A percentile compares a stretch with the other conserved stretches of the same genome.
These are phyloP conservation scores for Neurospora sp. DNA, from an alignment of 495 filamentous ascomycete genomes.

Conservation along the genomic window DNA sequence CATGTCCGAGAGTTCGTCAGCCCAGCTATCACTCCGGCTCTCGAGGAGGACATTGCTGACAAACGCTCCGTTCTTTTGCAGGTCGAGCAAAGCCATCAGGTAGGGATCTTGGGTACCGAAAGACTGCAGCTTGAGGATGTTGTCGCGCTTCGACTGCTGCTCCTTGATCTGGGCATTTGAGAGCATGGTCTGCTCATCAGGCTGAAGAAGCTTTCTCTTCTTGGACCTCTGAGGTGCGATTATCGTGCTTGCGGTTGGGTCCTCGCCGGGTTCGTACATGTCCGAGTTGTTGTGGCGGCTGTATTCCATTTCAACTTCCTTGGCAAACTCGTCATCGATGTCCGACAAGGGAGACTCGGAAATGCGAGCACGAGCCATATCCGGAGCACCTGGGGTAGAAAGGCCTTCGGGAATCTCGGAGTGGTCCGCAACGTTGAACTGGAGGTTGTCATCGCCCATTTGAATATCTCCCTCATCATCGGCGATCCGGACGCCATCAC, in stretches of 20 bases:
- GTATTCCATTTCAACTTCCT: slow-evolving; percentile 43
- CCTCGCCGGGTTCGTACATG: slow-evolving; percentile 48
- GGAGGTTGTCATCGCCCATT: slow-evolving; percentile 51
- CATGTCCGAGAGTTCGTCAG: slow-evolving; percentile 80
- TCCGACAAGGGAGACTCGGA: slow-evolving; percentile 64
- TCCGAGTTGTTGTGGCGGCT: slow-evolving; percentile 41
- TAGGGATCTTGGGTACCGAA: slow-evolving; percentile 82
- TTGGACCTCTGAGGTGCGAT: slow-evolving; percentile 58
- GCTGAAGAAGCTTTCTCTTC: slow-evolving; percentile 62
- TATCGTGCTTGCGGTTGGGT: slow-evolving; percentile 28
- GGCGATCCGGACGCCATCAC: slow-evolving; percentile 42
- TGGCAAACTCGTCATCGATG: slow-evolving; percentile 47
- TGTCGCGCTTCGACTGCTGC: slow-evolving; percentile 68
- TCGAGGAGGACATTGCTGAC: slow-evolving; percentile 71
- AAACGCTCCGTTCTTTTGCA: slow-evolving; percentile 83
- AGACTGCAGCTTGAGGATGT: slow-evolving; percentile 66
- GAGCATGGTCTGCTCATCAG: slow-evolving; percentile 55
- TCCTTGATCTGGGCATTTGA: slow-evolving; percentile 54
- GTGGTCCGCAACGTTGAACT: slow-evolving; percentile 41
- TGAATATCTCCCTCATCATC: slow-evolving; percentile 51
- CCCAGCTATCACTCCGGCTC: slow-evolving; percentile 68
- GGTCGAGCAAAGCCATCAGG: slow-evolving; percentile 74
- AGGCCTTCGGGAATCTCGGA: slow-evolving; percentile 29
- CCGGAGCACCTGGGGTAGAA: slow-evolving; percentile 17
- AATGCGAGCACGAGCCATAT: slow-evolving; percentile 43